Evolutionary conservation across 192 early-diverging fungal genomes (phyloP), one percentile per base, ranked within the genome.

Genomic region (Diversispora eburnea): DNA sequence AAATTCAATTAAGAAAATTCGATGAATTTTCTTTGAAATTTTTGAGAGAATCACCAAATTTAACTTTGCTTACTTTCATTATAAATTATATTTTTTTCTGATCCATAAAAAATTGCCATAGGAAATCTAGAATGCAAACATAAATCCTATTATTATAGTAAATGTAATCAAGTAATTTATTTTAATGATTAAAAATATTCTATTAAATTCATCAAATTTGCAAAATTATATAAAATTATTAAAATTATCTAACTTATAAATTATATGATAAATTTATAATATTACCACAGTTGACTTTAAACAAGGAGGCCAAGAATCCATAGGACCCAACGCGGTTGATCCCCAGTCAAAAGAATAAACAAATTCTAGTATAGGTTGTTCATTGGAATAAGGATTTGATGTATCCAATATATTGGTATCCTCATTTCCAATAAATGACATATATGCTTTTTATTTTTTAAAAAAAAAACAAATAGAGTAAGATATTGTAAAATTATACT

Each of bases 341-440:
- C 72, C 71, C 80, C 80, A 81, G 51, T 81, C 80, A 52, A 75
- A 77, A 20, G 67, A 48, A 3, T 76, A 65, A 1, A 76, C 41
- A 45, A 81, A 49, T 3, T 60, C 61, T 51, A 56, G 62, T 3
- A 76, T 67, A 8, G 80, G 75, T 47, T 55, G 17, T 33, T 78
- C 77, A 39, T 45, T 17, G 15, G 39, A 4, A 45, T 63, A 63
- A 8, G 39, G 61, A 15, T 19, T 33, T 33, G 25, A 33, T 33
- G 25, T 33, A 33, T 33, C 25, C 5, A 41, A n/a, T 42, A 33
- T 3, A 42, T 13, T 25, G 4, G 9, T 61, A 33, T 20, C 5
- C 45, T 63, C 61, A 45, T 63, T 43, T 17, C 61, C 61, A 0
- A 63, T 5, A 8, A 63, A 17, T 45, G 61, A 46, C 61, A 63